Base-by-base conservation (phyloP, 176 grass and related monocot genomes). In the Themeda triandra region DNA sequence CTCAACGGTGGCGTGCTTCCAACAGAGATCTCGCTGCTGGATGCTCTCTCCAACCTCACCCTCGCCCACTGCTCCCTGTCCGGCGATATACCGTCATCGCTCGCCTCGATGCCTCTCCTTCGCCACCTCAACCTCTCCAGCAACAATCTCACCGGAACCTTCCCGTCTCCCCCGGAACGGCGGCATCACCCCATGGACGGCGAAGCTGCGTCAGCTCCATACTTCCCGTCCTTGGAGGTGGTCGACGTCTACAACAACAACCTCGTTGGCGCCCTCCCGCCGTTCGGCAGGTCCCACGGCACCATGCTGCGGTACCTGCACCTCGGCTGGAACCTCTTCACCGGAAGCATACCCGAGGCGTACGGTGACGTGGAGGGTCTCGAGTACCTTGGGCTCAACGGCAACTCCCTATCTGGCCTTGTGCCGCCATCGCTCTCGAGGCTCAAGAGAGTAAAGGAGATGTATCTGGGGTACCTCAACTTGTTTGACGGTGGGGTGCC, bases 211-310 rank as follows among this genome's bases (percentile, higher is more conserved):
- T n/a, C n/a, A n/a, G n/a, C 7, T 1, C 44, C 21, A 0, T 86
- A 82, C 83, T 94, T 97, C 81, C 90, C 83, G 0, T 8, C 48
- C 28, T 51, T 86, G 6, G 35, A 82, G 51, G 40, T 91, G 32
- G 10, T 94, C 69, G 92, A 97, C 46, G 79, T 67, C 39, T 94
- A 88, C 73, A 88, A 89, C 69, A 97, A 97, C 82, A 91, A 91
- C 89, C 79, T 97, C 77, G 78, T 69, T 8, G 92, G 95, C 18
- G 28, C 65, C 4, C 90, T 97, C 14, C 95, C 90, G 19, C 37
- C 71, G 0, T 77, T 86, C n/a, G 5, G 49, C 63, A 13, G 39
- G 14, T 2, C 13, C 2, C 79, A 78, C 27, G 40, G n/a, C n/a
- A n/a, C 69, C 5, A 63, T 32, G 12, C 76, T 97, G 17, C 77